Base-by-base conservation (phyloP, 345 rosid genomes). In the Populus nigra region DNA sequence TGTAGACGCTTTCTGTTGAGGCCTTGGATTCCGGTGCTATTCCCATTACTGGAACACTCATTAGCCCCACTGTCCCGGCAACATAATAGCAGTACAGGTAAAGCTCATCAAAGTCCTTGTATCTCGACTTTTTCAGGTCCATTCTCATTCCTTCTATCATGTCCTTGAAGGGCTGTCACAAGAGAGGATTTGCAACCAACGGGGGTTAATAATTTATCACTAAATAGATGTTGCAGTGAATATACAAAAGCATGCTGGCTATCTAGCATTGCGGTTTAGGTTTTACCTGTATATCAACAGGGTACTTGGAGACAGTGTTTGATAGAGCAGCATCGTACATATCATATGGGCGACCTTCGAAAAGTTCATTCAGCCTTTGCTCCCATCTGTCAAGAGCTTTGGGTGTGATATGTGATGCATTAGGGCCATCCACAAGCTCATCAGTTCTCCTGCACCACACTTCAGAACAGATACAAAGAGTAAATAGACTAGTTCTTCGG, bases 381-480 rank as follows among this genome's bases (percentile, higher is more conserved):
- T 88, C 87, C 88, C 90, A 88, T 50, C 88, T 73, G 73, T 86
- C 87, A 55, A 88, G 86, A 75, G 90, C 90, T 62, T 82, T 83
- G 7, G 89, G 91, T 12, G 89, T 86, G 55, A 86, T 86, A 61
- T 86, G 88, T 7, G 88, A 65, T 11, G 90, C 88, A 45, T 86
- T 86, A 6, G 89, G 89, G 7, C 91, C 91, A 27, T 86, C 91
- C 67, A 88, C 91, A 8, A 88, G 86, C 80, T 88, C 91, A 76
- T 88, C 90, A 17, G 89, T 88, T 79, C 90, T 86, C 63, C 90
- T 79, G 75, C 90, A 88, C 90, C 90, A 88, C 68, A 88, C 90
- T 88, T 78, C 67, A 20, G 61, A 66, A 25, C 17, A 55, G 61
- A 80, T 8, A 23, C 50, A 66, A 75, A 75, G 69, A 23, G 41